Evolutionary conservation across 2,329 filamentous ascomycete genomes (phyloP), one percentile per base, ranked within the genome.

Genomic region (Epichloe brachyelytri): DNA sequence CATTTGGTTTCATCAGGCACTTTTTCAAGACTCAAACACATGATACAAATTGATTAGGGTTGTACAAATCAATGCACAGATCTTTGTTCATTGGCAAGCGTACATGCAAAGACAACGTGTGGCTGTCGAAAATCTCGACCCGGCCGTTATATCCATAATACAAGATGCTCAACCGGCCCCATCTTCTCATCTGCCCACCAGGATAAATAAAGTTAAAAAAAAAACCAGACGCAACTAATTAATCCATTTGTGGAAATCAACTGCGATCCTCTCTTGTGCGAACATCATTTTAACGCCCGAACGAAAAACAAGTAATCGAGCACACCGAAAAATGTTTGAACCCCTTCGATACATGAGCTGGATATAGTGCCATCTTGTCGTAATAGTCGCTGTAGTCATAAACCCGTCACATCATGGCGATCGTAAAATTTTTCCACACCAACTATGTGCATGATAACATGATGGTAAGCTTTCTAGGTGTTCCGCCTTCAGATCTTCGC

Each of bases 131-230:
- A 34, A n/a, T 17, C 15, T 14, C 41, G 33, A 33, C 17, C 46
- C 33, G 34, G 46, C 37, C 46, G 39, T 34, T 34, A 37, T 41
- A 52, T 57, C 41, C 56, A 58, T 53, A 44, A 46, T 53, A 56
- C 53, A 57, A 36, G 37, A 52, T 15, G 44, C 54, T 46, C 20
- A 40, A 6, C 37, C 12, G 4, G 4, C 7, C 20, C 22, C 10
- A 22, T 39, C 19, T 45, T 20, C 8, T 11, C 46, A 52, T 26
- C 15, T 8, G 8, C 47, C 5, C 12, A 7, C 17, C 8, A 30
- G 26, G 12, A 30, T 19, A 46, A 48, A 53, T 46, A 22, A 50
- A 48, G 48, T 7, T n/a, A 38, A 20, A 44, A 40, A 37, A 30
- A 10, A 26, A 26, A 1, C 6, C 30, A 14, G 19, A 37, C 19